Evolutionary conservation across 176 grass and related monocot genomes (phyloP).

Genomic region (Stipa capillata): DNA sequence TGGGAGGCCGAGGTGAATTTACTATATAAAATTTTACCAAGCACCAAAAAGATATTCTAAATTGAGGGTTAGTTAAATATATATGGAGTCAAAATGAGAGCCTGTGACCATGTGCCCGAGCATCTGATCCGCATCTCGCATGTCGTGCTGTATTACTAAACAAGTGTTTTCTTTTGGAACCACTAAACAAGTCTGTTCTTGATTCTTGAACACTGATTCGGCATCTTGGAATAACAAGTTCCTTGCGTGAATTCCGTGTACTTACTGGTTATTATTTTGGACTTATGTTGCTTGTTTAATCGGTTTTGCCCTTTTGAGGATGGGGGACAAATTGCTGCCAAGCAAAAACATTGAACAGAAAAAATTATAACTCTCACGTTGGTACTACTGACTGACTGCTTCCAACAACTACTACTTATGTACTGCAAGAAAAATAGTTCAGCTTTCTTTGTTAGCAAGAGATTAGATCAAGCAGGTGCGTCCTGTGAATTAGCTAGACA

Average conservation of each 20-base stretch:
- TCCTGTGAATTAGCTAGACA: background rate
- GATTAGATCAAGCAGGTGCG: slow-evolving; percentile 3
- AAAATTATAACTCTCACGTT: background rate
- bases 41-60: too few relatives aligned
- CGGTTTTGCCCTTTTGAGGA: slow-evolving; percentile 23
- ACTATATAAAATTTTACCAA: background rate
- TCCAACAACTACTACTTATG: background rate
- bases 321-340: background rate
- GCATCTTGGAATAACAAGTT: slow-evolving; percentile 24
- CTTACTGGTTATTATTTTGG: slow-evolving; percentile 11
- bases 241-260: background rate
- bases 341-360: background rate
- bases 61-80: slow-evolving; percentile 12
- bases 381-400: background rate
- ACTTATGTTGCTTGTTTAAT: slow-evolving; percentile 13
- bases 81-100: slow-evolving; percentile 29
- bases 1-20: slow-evolving; percentile 12
- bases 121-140: slow-evolving; percentile 45
- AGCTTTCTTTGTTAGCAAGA: background rate
- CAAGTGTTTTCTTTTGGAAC: slow-evolving; percentile 30
- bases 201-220: slow-evolving; percentile 30
- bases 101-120: slow-evolving; percentile 27
- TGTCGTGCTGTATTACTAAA: slow-evolving; percentile 28
- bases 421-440: background rate
- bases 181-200: slow-evolving; percentile 39